A percentile compares a stretch with the other conserved stretches of the same genome.
Evolutionary conservation across 108 stramenopile species (phyloP).

Genomic region (Epithemia pelagica): DNA sequence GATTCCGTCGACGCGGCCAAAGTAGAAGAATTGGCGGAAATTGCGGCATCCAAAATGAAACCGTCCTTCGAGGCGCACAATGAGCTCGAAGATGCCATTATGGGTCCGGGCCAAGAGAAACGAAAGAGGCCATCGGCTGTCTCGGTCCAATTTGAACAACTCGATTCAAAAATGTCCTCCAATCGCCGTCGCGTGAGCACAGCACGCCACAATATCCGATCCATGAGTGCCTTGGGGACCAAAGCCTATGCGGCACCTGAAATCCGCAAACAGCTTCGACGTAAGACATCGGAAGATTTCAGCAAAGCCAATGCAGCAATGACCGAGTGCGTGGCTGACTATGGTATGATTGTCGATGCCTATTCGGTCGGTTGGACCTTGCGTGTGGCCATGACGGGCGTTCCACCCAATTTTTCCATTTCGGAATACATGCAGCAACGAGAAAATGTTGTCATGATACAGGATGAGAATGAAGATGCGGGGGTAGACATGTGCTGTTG

Average conservation of each 20-base stretch:
- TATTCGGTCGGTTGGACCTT: conserved; percentile 80
- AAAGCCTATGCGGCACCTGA: conserved; percentile 83
- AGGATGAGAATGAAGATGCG: conserved; percentile 15
- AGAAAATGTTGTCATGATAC: conserved; percentile 15
- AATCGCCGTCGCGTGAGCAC: conserved; percentile 11
- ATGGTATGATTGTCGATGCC: conserved; percentile 84
- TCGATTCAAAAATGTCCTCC: neutral
- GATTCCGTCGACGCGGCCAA: neutral
- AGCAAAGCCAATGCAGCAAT: conserved; percentile 46
- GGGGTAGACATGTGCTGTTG: conserved; percentile 36
- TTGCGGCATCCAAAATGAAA: conserved; percentile 3
- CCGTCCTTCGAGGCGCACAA: conserved; percentile 5
- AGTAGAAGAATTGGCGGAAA: conserved; percentile 9
- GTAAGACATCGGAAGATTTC: conserved; percentile 36
- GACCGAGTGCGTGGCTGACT: conserved; percentile 67
- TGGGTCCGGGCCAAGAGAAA: conserved; percentile 1
- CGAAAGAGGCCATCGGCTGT: conserved; percentile 6
- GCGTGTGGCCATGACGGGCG: conserved; percentile 69
- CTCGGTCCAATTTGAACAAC: neutral
- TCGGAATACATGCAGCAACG: conserved; percentile 47
- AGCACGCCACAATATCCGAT: conserved; percentile 34
- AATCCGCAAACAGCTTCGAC: conserved; percentile 44
- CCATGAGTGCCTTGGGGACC: conserved; percentile 74
- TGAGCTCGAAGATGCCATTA: conserved; percentile 11
- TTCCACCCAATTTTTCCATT: conserved; percentile 62